Evolutionary conservation across 2,329 filamentous ascomycete species (phyloP).

Genomic region (Lachnellula subtilissima): DNA sequence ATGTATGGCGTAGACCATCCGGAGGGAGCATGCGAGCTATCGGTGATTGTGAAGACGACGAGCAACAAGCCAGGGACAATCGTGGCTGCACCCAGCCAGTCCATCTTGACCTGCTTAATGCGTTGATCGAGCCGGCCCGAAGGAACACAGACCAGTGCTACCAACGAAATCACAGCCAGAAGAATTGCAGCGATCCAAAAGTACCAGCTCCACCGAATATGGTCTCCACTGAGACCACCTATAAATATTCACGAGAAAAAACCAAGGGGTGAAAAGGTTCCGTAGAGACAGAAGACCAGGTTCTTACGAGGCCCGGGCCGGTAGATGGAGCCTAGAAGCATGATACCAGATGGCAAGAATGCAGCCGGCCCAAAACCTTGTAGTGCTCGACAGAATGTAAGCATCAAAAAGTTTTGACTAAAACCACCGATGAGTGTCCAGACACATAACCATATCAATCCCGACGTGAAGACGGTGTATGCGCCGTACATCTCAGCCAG

Average conservation of each 20-base stretch:
- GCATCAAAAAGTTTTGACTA: conserved; percentile 58
- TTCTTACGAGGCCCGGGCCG: conserved; percentile 63
- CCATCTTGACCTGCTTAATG: conserved; percentile 58
- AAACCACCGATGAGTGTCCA: conserved; percentile 69
- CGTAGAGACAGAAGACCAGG: conserved; percentile 51
- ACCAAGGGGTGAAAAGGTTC: conserved; percentile 45
- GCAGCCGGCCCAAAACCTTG: conserved; percentile 68
- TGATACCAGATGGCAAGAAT: conserved; percentile 61
- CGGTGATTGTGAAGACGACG: conserved; percentile 68
- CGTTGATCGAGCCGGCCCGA: conserved; percentile 30
- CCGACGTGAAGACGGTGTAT: conserved; percentile 50
- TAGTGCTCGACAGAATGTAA: conserved; percentile 65
- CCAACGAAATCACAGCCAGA: conserved; percentile 37
- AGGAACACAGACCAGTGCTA: conserved; percentile 46
- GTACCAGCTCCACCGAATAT: conserved; percentile 55
- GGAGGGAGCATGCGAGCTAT: conserved; percentile 59
- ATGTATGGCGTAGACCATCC: conserved; percentile 70
- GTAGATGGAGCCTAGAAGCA: conserved; percentile 57
- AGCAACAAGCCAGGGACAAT: conserved; percentile 61
- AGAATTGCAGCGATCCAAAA: conserved; percentile 58
- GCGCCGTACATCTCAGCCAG: conserved; percentile 57
- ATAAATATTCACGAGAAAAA: conserved; percentile 58
- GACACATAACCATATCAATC: conserved; percentile 56
- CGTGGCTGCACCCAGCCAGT: conserved; percentile 56
- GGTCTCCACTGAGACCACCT: conserved; percentile 53